phyloP scores from a whole-genome alignment of 306 rosid genomes.

The Quercus glauca region DNA sequence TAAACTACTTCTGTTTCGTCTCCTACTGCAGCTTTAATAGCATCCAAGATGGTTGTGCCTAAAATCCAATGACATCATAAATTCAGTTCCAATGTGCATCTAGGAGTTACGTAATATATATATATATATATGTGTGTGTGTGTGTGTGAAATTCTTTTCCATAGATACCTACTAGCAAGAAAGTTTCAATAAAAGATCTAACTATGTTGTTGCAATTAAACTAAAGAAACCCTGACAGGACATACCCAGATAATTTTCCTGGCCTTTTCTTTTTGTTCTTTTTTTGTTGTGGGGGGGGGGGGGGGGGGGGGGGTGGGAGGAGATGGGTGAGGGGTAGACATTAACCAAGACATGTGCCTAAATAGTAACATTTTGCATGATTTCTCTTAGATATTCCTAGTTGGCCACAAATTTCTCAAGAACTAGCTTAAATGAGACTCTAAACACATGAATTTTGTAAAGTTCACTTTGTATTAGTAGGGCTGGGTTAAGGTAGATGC shows the following conservation, averaged over 20 bases:
- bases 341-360: too few species aligned
- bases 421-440: too few species aligned
- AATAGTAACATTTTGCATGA: too few species aligned
- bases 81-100: conserved; percentile 5
- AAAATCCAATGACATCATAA: not conserved
- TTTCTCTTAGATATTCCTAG: not conserved
- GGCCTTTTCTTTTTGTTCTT: not conserved
- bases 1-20: conserved; percentile 38
- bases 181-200: not conserved
- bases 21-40: conserved; percentile 39
- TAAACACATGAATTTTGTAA: too few species aligned
- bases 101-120: not conserved
- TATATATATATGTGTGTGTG: too few species aligned
- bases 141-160: not conserved
- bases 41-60: conserved; percentile 57
- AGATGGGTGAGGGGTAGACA: too few species aligned
- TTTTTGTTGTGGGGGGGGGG: too few species aligned
- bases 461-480: too few species aligned
- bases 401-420: not conserved
- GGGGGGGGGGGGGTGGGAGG: too few species aligned
- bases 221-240: too few species aligned
- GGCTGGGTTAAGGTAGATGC: too few species aligned
- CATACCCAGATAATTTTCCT: not conserved
- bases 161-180: not conserved
- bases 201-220: not conserved